Evolutionary conservation across 106 monocot genomes (phyloP).

Genomic region (Dendrobium officinale): DNA sequence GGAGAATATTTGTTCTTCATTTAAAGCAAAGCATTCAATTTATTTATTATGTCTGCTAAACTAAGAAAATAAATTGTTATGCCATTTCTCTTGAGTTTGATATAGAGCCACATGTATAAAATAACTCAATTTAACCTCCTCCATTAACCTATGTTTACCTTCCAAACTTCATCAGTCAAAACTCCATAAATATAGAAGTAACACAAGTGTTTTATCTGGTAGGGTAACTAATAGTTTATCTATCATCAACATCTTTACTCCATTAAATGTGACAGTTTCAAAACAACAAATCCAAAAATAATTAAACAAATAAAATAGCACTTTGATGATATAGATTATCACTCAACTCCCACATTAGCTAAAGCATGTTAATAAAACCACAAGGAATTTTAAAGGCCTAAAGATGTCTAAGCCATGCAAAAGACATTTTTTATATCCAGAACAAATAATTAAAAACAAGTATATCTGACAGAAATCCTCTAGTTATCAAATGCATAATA

Average conservation of each 20-base stretch:
- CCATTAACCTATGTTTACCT: not conserved
- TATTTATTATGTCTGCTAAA: not conserved
- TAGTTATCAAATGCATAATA: not conserved
- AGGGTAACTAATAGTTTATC: not conserved
- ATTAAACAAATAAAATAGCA: conserved; percentile 7
- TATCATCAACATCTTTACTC: not conserved
- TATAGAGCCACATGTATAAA: too few species aligned
- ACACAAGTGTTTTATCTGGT: not conserved
- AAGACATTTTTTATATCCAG: not conserved
- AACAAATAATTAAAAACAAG: not conserved
- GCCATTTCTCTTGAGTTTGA: too few species aligned
- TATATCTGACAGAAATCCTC: not conserved
- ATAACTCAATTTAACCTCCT: not conserved
- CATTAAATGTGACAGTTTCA: not conserved
- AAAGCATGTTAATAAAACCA: not conserved
- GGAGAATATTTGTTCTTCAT: not conserved
- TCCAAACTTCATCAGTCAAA: not conserved
- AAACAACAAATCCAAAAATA: not conserved
- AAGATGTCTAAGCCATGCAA: not conserved
- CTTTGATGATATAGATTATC: not conserved
- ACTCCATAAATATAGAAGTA: not conserved
- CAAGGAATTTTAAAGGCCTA: not conserved
- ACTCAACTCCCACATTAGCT: not conserved
- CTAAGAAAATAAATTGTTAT: not conserved
- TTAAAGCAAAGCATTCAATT: not conserved